These are phyloP conservation scores for Globisporangium lucens DNA, from an alignment of 352 stramenopile species.

Conservation along the genomic window DNA sequence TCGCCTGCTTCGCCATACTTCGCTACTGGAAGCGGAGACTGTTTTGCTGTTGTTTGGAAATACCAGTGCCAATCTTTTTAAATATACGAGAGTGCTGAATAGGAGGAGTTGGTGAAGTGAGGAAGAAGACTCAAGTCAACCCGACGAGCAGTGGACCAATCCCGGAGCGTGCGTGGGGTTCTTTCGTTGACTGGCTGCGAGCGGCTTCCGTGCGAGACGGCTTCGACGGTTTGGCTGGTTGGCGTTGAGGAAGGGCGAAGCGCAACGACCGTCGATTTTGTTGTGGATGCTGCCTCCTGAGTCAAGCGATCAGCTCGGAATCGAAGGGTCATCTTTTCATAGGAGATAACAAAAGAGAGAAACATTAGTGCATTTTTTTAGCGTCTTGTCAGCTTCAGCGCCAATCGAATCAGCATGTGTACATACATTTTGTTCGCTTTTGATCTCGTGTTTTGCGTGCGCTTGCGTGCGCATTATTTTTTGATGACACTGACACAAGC, in stretches of 20 bases:
- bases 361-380: slow-evolving; percentile 17
- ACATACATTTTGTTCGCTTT: slow-evolving; percentile 2
- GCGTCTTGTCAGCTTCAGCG: slow-evolving; percentile 1
- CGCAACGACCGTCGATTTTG: background rate
- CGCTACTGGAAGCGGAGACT: slow-evolving; percentile 80
- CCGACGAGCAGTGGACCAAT: background rate
- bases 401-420: slow-evolving; percentile 11
- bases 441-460: background rate
- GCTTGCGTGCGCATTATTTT: no score
- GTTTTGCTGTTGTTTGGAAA: slow-evolving; percentile 85
- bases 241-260: background rate
- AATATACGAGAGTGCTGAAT: slow-evolving; percentile 39
- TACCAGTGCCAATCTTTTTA: slow-evolving; percentile 89
- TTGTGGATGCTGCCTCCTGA: background rate
- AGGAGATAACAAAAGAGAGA: slow-evolving; percentile 17
- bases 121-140: background rate
- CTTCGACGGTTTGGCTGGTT: slow-evolving; percentile 1
- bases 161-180: background rate
- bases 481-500: no score
- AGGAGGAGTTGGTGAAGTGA: slow-evolving; percentile 10
- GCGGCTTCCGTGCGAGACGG: background rate
- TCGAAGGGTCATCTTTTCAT: slow-evolving; percentile 5
- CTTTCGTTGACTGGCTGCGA: background rate
- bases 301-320: background rate
- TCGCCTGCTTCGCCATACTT: slow-evolving; percentile 85